phyloP scores from a whole-genome alignment of 2,329 filamentous ascomycete species.

The Hymenoscyphus occultus region DNA sequence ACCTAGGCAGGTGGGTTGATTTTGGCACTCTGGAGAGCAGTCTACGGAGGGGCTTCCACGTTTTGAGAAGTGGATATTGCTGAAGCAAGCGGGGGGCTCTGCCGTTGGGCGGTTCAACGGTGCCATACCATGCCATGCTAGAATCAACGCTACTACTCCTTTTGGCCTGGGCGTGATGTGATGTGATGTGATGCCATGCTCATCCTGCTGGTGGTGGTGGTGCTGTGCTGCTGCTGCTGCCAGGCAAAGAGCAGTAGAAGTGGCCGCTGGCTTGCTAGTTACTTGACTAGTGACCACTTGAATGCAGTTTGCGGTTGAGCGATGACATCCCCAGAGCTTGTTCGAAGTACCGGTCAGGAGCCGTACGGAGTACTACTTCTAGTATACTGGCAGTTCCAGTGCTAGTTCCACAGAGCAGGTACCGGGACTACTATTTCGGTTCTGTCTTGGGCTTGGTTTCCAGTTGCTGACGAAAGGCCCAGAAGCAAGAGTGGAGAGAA shows the following conservation, averaged over 20 bases:
- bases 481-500: background rate
- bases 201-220: too few relatives aligned
- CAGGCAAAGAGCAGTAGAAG: background rate
- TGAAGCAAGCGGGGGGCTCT: background rate
- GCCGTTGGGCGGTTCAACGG: background rate
- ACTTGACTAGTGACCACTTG: background rate
- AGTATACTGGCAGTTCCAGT: too few relatives aligned
- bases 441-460: background rate
- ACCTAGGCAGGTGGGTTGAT: background rate
- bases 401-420: background rate
- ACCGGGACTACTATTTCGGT: background rate
- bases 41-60: background rate
- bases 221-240: background rate
- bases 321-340: background rate
- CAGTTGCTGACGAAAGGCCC: background rate
- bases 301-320: background rate
- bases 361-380: background rate
- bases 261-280: conserved; percentile 1
- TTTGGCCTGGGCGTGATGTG: background rate
- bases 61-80: background rate
- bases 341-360: background rate
- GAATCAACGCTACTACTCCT: background rate
- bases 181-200: background rate
- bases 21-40: background rate
- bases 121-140: background rate